Conservation (phyloP, 1,284 basidiomycete species). For the Anthracocystis panici-leucophaei region DNA sequence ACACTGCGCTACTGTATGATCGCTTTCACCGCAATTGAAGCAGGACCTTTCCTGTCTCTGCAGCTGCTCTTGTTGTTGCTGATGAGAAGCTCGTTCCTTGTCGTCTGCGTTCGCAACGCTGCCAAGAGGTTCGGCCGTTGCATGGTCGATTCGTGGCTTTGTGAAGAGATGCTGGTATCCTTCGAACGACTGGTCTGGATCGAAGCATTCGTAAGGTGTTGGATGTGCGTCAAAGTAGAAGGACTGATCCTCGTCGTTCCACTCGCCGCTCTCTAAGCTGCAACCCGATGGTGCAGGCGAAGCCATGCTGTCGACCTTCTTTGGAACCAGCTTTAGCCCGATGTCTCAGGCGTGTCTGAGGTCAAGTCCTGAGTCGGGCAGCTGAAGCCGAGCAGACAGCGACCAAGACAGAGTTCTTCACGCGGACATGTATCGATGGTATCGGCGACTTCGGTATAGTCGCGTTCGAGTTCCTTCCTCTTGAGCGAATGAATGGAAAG, state of each 20-base stretch:
- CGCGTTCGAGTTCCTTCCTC: slow-evolving; percentile 43
- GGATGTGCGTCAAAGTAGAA: slow-evolving; percentile 36
- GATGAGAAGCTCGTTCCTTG: background rate
- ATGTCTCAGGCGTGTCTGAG: too few relatives aligned
- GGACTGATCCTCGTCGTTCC: slow-evolving; percentile 26
- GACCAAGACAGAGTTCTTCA: slow-evolving; percentile 34
- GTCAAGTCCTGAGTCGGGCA: slow-evolving; percentile 29
- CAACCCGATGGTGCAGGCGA: slow-evolving; percentile 19
- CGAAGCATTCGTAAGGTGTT: slow-evolving; percentile 30
- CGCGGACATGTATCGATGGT: slow-evolving; percentile 37
- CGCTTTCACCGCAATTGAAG: slow-evolving; percentile 38
- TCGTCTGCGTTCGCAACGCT: background rate
- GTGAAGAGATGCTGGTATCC: slow-evolving; percentile 25
- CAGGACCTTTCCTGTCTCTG: slow-evolving; percentile 9
- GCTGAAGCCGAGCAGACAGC: slow-evolving; percentile 30
- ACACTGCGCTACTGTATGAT: slow-evolving; percentile 22
- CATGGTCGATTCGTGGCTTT: slow-evolving; percentile 2
- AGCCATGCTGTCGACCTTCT: slow-evolving; percentile 3
- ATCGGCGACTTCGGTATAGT: slow-evolving; percentile 27
- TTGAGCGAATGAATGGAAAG: slow-evolving; percentile 46
- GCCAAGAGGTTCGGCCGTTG: background rate
- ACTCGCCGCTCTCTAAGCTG: slow-evolving; percentile 34
- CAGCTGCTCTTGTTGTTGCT: background rate
- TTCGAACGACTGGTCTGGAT: slow-evolving; percentile 43
- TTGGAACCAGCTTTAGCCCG: background rate